Conservation (phyloP, 1,139 yeast genomes). For the Kodamaea arcana region DNA sequence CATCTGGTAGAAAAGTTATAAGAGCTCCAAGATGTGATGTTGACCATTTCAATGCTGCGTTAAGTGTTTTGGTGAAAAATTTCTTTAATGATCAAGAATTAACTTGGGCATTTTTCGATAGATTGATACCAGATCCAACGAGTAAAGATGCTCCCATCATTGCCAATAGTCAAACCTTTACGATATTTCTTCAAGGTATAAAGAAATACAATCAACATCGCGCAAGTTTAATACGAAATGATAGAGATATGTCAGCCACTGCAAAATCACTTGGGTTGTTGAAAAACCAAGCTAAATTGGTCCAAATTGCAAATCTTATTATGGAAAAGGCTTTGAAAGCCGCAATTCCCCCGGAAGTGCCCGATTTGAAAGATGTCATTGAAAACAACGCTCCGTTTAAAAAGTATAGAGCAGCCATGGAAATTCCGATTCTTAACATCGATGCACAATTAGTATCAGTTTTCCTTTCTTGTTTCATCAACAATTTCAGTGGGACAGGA, state of each 20-base stretch:
- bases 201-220: slow-evolving; percentile 20
- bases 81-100: slow-evolving; percentile 27
- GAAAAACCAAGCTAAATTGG: slow-evolving; percentile 26
- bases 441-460: slow-evolving; percentile 31
- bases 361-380: slow-evolving; percentile 23
- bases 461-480: slow-evolving; percentile 29
- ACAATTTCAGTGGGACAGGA: slow-evolving; percentile 27
- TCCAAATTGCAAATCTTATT: slow-evolving; percentile 26
- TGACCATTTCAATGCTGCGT: slow-evolving; percentile 37
- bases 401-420: slow-evolving; percentile 17
- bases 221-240: slow-evolving; percentile 15
- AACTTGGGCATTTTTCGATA: slow-evolving; percentile 41
- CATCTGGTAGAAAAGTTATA: slow-evolving; percentile 4
- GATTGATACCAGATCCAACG: slow-evolving; percentile 18
- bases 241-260: slow-evolving; percentile 14
- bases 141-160: slow-evolving; percentile 14
- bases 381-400: slow-evolving; percentile 18
- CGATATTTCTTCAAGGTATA: slow-evolving; percentile 38
- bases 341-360: slow-evolving; percentile 35
- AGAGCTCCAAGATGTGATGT: slow-evolving; percentile 15
- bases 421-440: slow-evolving; percentile 21
- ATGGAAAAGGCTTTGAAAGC: slow-evolving; percentile 23
- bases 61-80: slow-evolving; percentile 34
- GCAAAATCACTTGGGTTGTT: slow-evolving; percentile 23
- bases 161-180: slow-evolving; percentile 36